phyloP scores from a whole-genome alignment of 2,329 filamentous ascomycete genomes.

The Gliomastix tumulicola region DNA sequence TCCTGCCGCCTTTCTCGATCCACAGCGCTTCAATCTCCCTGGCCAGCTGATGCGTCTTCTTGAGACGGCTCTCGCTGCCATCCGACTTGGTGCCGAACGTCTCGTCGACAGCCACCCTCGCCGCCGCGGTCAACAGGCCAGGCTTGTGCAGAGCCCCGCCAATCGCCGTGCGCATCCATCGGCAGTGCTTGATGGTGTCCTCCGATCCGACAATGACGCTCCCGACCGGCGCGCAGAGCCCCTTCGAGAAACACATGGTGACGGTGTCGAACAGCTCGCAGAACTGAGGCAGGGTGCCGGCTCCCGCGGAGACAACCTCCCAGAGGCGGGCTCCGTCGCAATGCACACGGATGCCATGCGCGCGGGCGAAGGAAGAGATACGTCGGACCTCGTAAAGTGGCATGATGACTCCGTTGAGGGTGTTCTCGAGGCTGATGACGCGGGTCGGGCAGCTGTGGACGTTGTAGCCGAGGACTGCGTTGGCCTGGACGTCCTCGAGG shows the following conservation, averaged over 20 bases:
- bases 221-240: slow-evolving; percentile 73
- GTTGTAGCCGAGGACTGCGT: slow-evolving; percentile 59
- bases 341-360: slow-evolving; percentile 61
- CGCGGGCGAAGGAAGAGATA: slow-evolving; percentile 64
- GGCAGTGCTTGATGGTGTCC: slow-evolving; percentile 26
- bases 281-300: slow-evolving; percentile 60
- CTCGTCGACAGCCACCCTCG: slow-evolving; percentile 56
- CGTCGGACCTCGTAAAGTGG: slow-evolving; percentile 63
- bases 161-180: slow-evolving; percentile 57
- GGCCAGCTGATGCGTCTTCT: slow-evolving; percentile 54
- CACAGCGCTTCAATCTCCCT: slow-evolving; percentile 62
- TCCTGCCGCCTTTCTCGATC: slow-evolving; percentile 60
- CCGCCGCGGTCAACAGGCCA: slow-evolving; percentile 67
- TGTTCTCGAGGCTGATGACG: slow-evolving; percentile 82
- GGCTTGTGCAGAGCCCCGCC: slow-evolving; percentile 70
- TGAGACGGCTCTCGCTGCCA: slow-evolving; percentile 49
- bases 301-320: slow-evolving; percentile 70
- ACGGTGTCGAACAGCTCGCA: slow-evolving; percentile 66
- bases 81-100: slow-evolving; percentile 29
- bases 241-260: slow-evolving; percentile 75
- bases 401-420: slow-evolving; percentile 71
- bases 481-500: slow-evolving; percentile 64
- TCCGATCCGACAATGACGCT: slow-evolving; percentile 58
- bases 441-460: slow-evolving; percentile 74
- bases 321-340: slow-evolving; percentile 75